Base-by-base conservation (phyloP, 805 yeast genomes). In the Candida krabiensis region DNA sequence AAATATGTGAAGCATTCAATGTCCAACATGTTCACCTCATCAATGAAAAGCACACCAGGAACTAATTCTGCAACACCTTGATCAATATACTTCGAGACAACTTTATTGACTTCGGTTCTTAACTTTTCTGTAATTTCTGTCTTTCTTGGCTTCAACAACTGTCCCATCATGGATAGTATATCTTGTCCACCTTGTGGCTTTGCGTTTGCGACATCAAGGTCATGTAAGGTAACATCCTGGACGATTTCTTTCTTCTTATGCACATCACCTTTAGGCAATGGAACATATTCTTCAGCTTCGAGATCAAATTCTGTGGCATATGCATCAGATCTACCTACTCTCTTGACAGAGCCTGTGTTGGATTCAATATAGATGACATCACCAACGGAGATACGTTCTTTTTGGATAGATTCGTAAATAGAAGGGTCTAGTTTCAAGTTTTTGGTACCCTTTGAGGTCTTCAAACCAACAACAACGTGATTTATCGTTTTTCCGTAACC, bases 381-480 rank as follows among this genome's bases (percentile, higher is more conserved):
- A 40, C 99, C 99, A 9, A 98, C 96, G 43, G 91, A 74, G 19
- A 93, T 93, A 62, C 91, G 91, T 65, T 93, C 99, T 63, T 86
- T 87, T 47, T 95, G 84, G 59, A 93, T 76, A 4, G 96, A 86
- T 66, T 93, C 99, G 66, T 93, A 93, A 46, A 93, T 88, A 18
- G 99, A 91, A 66, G 95, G 99, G 96, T 93, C 95, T 62, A 93
- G 96, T 28, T 98, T 93, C 32, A 98, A 86, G 61, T 88, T 93
- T 62, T 93, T 91, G 14, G 99, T 93, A 55, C 95, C 79, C 66
- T 93, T 93, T 29, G 99, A 98, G 64, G 95, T 98, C 61, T 93
- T 91, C 52, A 93, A 75, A 5, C 98, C 97, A 26, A 93, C 91
- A 35, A 93, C 76, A 16, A 93, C 99, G 62, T 93, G 96, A 41